These are phyloP conservation scores for Diaporthe aspalathi DNA, from an alignment of 2,329 filamentous ascomycete genomes.

Conservation along the genomic window DNA sequence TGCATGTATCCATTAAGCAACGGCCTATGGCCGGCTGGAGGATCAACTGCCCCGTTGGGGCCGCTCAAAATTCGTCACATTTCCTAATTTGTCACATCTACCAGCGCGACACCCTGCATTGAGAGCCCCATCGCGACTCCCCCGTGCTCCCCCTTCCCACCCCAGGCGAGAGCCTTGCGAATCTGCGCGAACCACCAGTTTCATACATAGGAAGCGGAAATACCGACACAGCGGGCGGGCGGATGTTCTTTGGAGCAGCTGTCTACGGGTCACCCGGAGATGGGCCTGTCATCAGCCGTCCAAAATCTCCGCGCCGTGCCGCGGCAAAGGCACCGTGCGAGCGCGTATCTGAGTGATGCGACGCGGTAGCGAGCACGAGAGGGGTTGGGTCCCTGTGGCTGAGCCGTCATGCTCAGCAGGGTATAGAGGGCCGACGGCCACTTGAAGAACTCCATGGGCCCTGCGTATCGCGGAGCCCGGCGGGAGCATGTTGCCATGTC, in stretches of 20 bases:
- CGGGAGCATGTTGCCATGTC: neutral
- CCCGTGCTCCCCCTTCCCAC: constrained; percentile 2
- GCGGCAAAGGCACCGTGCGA: neutral
- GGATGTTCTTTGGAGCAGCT: constrained; percentile 1
- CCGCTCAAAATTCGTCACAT: constrained; percentile 11
- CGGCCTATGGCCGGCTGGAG: neutral
- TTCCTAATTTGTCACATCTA: constrained; percentile 5
- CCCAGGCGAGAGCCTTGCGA: constrained; percentile 18
- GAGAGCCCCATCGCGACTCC: neutral
- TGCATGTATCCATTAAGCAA: constrained; percentile 13
- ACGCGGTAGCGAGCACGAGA: constrained; percentile 14
- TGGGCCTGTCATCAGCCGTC: constrained; percentile 9
- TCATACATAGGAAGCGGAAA: constrained; percentile 22
- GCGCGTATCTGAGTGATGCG: too few species aligned
- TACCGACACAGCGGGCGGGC: constrained; percentile 20
- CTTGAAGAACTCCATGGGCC: neutral
- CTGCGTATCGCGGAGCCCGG: neutral
- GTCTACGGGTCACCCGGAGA: neutral
- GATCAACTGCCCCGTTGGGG: constrained; percentile 1
- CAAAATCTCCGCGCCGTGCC: constrained; percentile 1
- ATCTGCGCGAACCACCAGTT: constrained; percentile 17
- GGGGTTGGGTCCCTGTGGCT: neutral
- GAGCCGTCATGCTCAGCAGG: neutral
- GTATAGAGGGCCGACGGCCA: constrained; percentile 1
- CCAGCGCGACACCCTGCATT: constrained; percentile 4